These are phyloP conservation scores for Spergularia bocconei DNA, from an alignment of 148 eudicot genomes.

Conservation along the genomic window DNA sequence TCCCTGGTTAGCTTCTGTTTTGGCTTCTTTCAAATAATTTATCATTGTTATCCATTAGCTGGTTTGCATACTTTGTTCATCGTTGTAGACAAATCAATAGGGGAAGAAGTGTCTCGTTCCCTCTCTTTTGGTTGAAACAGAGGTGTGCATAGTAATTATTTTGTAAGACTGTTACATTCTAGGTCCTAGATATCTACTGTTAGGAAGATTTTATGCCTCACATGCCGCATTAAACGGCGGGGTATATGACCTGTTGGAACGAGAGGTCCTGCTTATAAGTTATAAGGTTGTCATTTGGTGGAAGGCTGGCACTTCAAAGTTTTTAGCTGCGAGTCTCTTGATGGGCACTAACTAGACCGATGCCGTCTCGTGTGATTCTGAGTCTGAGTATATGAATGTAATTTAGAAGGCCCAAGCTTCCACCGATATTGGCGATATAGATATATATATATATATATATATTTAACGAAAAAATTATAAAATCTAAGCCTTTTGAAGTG, in stretches of 20 bases:
- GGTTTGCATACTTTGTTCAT: background rate
- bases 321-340: background rate
- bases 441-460: too few species aligned
- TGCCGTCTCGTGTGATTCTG: background rate
- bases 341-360: background rate
- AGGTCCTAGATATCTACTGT: background rate
- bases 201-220: background rate
- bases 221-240: background rate
- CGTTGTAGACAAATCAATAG: background rate
- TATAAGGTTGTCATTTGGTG: background rate
- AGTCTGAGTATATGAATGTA: background rate
- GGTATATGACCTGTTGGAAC: background rate
- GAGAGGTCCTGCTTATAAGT: background rate
- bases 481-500: too few species aligned
- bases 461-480: too few species aligned
- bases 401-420: background rate
- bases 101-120: background rate
- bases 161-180: background rate
- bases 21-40: background rate
- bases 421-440: too few species aligned
- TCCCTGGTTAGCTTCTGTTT: slow-evolving; percentile 60
- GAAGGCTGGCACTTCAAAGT: background rate
- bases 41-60: background rate
- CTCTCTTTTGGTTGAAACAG: background rate
- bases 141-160: background rate